Percentiles rank a stretch among this genome's conserved stretches.
phyloP scores from a whole-genome alignment of 1,139 yeast species.

The Candida tunisiensis region DNA sequence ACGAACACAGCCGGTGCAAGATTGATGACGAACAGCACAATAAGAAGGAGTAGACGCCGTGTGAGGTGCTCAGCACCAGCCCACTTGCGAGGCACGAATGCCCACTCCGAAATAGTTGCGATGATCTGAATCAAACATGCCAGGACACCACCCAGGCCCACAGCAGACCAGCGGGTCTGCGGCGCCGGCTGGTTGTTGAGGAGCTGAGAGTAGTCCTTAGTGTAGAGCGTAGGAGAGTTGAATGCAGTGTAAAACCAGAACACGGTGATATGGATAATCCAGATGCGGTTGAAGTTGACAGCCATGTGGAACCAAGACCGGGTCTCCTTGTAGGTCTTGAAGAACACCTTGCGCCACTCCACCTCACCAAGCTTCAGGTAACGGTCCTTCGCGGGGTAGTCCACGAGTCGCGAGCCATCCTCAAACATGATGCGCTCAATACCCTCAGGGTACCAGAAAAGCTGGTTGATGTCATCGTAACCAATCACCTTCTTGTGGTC shows the following conservation, averaged over 20 bases:
- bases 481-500: conserved; percentile 93
- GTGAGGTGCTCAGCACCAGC: conserved; percentile 97
- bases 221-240: conserved; percentile 83
- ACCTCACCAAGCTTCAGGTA: conserved; percentile 83
- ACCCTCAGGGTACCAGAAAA: conserved; percentile 99
- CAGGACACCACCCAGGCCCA: conserved; percentile 83
- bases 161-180: conserved; percentile 84
- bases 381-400: conserved; percentile 79
- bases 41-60: conserved; percentile 67
- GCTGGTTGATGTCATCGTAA: conserved; percentile 96
- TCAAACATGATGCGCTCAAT: conserved; percentile 79
- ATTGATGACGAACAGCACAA: conserved; percentile 50
- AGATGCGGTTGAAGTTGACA: conserved; percentile 93
- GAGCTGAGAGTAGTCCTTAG: conserved; percentile 71
- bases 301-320: conserved; percentile 97
- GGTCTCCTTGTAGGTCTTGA: conserved; percentile 90
- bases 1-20: conserved; percentile 79
- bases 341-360: conserved; percentile 81
- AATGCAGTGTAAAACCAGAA: conserved; percentile 93
- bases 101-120: conserved; percentile 90
- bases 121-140: conserved; percentile 67
- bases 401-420: conserved; percentile 85
- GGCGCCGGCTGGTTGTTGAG: conserved; percentile 72
- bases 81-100: conserved; percentile 95
- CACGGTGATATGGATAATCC: conserved; percentile 82